These are phyloP conservation scores for Eruca vesicaria DNA, from an alignment of 441 rosid genomes.

Conservation along the genomic window DNA sequence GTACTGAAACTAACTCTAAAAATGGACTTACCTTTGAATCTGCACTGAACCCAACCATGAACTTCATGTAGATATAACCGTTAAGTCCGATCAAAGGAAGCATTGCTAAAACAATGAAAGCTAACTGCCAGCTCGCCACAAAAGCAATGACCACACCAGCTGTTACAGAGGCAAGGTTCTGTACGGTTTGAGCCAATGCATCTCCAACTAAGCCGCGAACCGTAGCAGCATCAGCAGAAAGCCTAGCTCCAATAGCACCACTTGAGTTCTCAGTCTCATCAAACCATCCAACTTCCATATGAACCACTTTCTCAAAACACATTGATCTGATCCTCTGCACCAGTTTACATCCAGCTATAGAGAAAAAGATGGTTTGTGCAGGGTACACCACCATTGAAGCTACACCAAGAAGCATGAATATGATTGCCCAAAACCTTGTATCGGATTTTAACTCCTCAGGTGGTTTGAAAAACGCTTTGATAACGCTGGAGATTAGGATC, in stretches of 20 bases:
- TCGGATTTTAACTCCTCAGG: constrained; percentile 52
- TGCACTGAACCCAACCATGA: constrained; percentile 75
- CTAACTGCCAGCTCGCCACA: constrained; percentile 63
- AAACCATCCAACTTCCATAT: constrained; percentile 83
- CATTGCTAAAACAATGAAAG: constrained; percentile 59
- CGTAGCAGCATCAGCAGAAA: constrained; percentile 74
- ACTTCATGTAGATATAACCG: constrained; percentile 57
- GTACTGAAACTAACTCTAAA: neutral
- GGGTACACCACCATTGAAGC: constrained; percentile 49
- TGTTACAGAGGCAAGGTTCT: constrained; percentile 48
- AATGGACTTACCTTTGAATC: constrained; percentile 58
- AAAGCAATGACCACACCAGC: constrained; percentile 74
- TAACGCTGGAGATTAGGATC: constrained; percentile 47
- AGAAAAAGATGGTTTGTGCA: constrained; percentile 52
- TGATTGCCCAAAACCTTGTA: constrained; percentile 62
- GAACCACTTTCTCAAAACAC: constrained; percentile 81
- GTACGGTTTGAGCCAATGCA: constrained; percentile 56
- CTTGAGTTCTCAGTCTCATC: constrained; percentile 73
- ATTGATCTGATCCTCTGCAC: constrained; percentile 56
- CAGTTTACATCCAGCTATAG: constrained; percentile 65
- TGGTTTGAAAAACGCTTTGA: constrained; percentile 55
- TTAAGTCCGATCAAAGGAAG: constrained; percentile 62
- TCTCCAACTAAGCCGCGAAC: constrained; percentile 71
- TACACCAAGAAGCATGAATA: constrained; percentile 49
- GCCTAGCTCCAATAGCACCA: constrained; percentile 77